Percentiles rank a stretch among this genome's conserved stretches.
These are phyloP conservation scores for Jimgerdemannia lactiflua DNA, from an alignment of 192 early-diverging fungal species.

Conservation along the genomic window DNA sequence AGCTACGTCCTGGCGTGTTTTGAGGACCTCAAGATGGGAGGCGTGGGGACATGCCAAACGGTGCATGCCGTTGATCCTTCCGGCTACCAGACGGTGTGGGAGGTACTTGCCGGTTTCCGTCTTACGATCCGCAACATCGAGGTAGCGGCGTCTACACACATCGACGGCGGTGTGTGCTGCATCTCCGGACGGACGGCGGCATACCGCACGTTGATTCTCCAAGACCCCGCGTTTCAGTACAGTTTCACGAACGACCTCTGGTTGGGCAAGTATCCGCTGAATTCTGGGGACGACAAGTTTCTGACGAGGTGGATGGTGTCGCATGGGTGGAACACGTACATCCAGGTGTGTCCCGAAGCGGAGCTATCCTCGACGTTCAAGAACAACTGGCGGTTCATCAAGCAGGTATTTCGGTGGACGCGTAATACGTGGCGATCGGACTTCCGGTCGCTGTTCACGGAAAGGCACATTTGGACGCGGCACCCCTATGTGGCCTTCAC, in stretches of 20 bases:
- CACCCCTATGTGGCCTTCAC: conserved; percentile 60
- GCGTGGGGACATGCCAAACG: conserved; percentile 55
- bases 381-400: conserved; percentile 61
- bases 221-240: conserved; percentile 58
- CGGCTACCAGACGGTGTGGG: conserved; percentile 52
- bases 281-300: conserved; percentile 63
- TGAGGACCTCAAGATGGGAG: conserved; percentile 55
- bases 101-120: conserved; percentile 57
- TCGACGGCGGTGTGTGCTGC: conserved; percentile 63
- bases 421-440: conserved; percentile 62
- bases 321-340: conserved; percentile 54
- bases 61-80: conserved; percentile 42
- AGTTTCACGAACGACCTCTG: conserved; percentile 57
- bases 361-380: conserved; percentile 59
- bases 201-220: conserved; percentile 56
- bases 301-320: conserved; percentile 61
- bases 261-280: conserved; percentile 53
- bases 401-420: conserved; percentile 58
- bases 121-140: conserved; percentile 60
- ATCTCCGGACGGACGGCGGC: conserved; percentile 59
- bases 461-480: conserved; percentile 48
- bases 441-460: conserved; percentile 47
- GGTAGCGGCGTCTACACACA: conserved; percentile 58
- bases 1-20: conserved; percentile 58
- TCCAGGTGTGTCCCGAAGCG: conserved; percentile 55